Conservation (phyloP, 805 yeast species). For the Metschnikowia reukaufii region DNA sequence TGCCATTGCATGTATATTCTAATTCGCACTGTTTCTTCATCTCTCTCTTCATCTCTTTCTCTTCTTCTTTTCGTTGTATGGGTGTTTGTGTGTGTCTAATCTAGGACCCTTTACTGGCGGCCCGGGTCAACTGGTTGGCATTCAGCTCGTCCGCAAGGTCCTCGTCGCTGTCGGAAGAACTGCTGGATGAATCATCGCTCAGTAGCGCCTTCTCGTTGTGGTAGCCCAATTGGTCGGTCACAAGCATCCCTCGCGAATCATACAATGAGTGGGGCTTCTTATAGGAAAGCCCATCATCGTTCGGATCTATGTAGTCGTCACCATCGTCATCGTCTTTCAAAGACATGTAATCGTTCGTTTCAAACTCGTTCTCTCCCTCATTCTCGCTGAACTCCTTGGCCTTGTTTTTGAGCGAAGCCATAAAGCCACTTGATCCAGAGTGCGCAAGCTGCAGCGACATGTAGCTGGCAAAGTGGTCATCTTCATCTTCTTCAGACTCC, state of each 20-base stretch:
- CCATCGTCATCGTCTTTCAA: constrained; percentile 44
- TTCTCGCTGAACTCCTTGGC: constrained; percentile 21
- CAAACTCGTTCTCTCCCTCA: constrained; percentile 10
- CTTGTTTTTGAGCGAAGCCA: constrained; percentile 47
- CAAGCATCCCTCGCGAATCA: constrained; percentile 35
- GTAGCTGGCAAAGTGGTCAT: constrained; percentile 65
- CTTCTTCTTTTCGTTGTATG: too few relatives aligned
- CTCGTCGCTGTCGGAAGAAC: constrained; percentile 31
- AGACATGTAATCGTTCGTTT: constrained; percentile 11
- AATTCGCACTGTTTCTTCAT: constrained; percentile 2
- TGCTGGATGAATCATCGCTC: constrained; percentile 34
- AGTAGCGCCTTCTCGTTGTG: constrained; percentile 11
- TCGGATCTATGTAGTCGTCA: constrained; percentile 76
- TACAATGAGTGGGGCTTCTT: constrained; percentile 64
- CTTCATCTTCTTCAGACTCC: constrained; percentile 42
- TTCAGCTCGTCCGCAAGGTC: constrained; percentile 21
- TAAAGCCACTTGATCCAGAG: constrained; percentile 40
- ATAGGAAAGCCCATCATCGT: constrained; percentile 78
- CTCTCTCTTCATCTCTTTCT: neutral
- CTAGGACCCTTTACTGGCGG: constrained; percentile 38
- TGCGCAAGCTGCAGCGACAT: constrained; percentile 73
- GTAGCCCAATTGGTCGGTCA: constrained; percentile 13
- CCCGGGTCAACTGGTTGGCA: constrained; percentile 36
- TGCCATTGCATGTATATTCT: constrained; percentile 4
- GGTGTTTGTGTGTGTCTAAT: too few relatives aligned